Base-by-base conservation (phyloP, 129 eudicot genomes). In the Heracleum sosnowskyi region DNA sequence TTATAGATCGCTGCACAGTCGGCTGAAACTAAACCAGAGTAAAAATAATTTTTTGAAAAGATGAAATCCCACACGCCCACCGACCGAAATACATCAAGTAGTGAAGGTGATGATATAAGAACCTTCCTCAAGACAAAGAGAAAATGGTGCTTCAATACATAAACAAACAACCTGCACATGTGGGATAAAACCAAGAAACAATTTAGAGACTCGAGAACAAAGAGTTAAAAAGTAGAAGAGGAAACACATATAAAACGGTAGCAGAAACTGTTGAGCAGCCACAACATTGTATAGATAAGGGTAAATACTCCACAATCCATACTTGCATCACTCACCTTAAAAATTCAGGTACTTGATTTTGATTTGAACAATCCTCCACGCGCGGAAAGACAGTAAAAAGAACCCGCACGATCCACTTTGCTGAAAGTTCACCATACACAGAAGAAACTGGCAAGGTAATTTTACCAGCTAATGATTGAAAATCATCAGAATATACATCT, bases 1-100 rank as follows among this genome's bases (percentile, higher is more conserved):
- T 80, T 81, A 76, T 79, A 80, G 11, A 84, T 92, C 64, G 81
- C 92, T 39, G 86, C 85, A 79, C 78, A 69, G 11, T 85, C 89
- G 33, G 81, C 42, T 39, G 90, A 82, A 76, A 85, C 84, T 41
- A 86, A 91, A 57, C 91, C 91, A 83, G 87, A 96, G 83, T 87
- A 96, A 76, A 91, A 93, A 78, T 83, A 82, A 69, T 85, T 89
- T 88, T 92, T 97, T 16, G 99, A 96, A 87, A 96, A 96, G 80
- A 96, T 78, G 74, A 96, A 93, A 83, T 92, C 93, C 99, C 99
- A 96, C 51, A 89, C 86, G 47, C 97, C 95, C 81, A 90, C 97
- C 12, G 83, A 83, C 76, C 97, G 96, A 72, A 88, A 90, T 75
- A 92, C 92, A 77, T 89, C 92, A 36, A 96, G 84, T 37, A 86